Percentiles rank a stretch among this genome's conserved stretches.
These are phyloP conservation scores for Solanum neorickii DNA, from an alignment of 257 asterid species.

Conservation along the genomic window DNA sequence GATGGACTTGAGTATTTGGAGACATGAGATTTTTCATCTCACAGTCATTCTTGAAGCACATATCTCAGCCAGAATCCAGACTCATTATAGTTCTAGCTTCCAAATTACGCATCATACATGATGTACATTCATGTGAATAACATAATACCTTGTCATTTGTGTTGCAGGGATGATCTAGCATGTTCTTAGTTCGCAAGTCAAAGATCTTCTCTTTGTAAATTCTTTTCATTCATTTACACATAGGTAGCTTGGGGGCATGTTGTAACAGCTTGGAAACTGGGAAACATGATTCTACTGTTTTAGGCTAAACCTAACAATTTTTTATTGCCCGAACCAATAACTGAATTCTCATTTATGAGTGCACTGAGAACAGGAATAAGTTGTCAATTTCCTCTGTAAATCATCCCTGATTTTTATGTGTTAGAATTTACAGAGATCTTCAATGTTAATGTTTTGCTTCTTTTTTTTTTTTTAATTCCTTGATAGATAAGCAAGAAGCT, in stretches of 20 bases:
- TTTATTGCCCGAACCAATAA: neutral
- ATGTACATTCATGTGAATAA: neutral
- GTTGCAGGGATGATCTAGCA: neutral
- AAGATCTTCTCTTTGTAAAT: neutral
- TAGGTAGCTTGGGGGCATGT: neutral
- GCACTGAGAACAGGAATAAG: neutral
- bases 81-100: neutral
- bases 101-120: neutral
- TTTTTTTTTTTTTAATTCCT: neutral
- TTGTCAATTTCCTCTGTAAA: neutral
- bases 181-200: neutral
- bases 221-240: neutral
- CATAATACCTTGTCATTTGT: neutral
- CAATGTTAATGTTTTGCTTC: neutral
- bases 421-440: neutral
- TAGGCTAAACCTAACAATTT: neutral
- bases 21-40: neutral
- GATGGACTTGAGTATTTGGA: neutral
- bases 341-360: neutral
- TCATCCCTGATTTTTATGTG: neutral
- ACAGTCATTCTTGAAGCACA: neutral
- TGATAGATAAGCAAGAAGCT: conserved; percentile 78
- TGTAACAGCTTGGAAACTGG: neutral
- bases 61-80: neutral
- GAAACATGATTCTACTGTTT: neutral